Percentiles rank a stretch among this genome's conserved stretches.
Conservation (phyloP, 2,329 filamentous ascomycete species). For the Exophiala aquamarina region DNA sequence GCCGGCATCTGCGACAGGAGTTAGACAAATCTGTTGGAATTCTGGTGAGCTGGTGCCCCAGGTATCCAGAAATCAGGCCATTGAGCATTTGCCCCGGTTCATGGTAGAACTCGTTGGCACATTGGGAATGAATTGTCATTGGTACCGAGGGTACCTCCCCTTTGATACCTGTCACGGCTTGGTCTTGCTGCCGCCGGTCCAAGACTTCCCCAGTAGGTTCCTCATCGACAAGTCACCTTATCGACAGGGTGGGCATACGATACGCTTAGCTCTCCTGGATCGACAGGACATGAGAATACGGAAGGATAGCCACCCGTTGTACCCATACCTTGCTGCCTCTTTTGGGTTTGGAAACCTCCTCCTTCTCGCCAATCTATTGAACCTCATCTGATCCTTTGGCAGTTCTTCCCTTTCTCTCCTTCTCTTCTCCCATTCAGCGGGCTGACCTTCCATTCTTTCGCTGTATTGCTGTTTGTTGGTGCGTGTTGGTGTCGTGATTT, state of each 20-base stretch:
- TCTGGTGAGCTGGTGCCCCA: background rate
- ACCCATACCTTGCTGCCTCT: background rate
- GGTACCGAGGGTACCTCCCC: no score
- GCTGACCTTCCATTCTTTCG: conserved; percentile 6
- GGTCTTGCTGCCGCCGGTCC: background rate
- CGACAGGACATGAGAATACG: background rate
- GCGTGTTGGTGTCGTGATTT: background rate
- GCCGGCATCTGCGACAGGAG: conserved; percentile 16
- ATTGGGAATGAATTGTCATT: no score
- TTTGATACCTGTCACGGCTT: no score
- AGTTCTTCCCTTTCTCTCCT: background rate
- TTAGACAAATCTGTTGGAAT: background rate
- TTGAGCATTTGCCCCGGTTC: background rate
- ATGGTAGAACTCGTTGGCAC: no score
- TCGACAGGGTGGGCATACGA: background rate
- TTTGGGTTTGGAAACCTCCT: background rate
- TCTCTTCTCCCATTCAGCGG: background rate
- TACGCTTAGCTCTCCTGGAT: background rate
- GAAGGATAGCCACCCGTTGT: background rate
- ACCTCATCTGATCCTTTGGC: conserved; percentile 2
- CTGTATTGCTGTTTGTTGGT: conserved; percentile 11
- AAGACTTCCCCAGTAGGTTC: background rate
- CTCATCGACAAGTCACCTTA: background rate
- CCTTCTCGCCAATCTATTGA: background rate
- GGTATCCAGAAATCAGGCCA: conserved; percentile 5